Conservation (phyloP, 352 stramenopile species). For the Plasmopara halstedii region DNA sequence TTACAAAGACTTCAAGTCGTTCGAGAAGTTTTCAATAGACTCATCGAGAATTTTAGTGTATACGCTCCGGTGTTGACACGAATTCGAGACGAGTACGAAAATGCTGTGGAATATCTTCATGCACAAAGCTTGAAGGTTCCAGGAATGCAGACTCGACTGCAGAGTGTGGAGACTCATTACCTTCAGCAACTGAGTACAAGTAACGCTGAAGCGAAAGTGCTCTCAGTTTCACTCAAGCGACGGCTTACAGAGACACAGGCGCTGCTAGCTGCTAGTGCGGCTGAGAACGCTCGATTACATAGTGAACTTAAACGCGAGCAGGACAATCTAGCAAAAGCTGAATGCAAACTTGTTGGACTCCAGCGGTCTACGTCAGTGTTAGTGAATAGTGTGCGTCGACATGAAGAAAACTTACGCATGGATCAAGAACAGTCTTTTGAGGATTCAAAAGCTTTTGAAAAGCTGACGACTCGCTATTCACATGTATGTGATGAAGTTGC, state of each 20-base stretch:
- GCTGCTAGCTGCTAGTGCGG: constrained; percentile 39
- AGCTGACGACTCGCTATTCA: constrained; percentile 55
- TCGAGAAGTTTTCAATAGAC: too few relatives aligned
- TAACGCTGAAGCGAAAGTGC: constrained; percentile 33
- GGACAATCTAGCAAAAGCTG: constrained; percentile 17
- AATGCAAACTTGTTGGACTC: constrained; percentile 34
- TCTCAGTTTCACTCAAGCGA: constrained; percentile 29
- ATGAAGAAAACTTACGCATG: too few relatives aligned
- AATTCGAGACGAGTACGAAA: constrained; percentile 63
- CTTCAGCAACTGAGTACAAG: constrained; percentile 44
- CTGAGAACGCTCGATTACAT: constrained; percentile 28
- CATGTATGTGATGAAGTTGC: constrained; percentile 66
- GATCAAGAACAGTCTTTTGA: constrained; percentile 48
- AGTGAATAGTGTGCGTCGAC: constrained; percentile 55
- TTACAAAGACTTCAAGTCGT: too few relatives aligned
- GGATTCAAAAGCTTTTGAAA: constrained; percentile 35
- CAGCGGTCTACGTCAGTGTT: constrained; percentile 45
- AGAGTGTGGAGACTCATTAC: constrained; percentile 54
- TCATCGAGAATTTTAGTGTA: too few relatives aligned
- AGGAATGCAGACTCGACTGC: constrained; percentile 39
- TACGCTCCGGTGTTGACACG: too few relatives aligned
- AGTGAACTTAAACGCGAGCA: constrained; percentile 24
- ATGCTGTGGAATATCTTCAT: constrained; percentile 22
- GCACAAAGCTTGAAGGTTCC: constrained; percentile 35
- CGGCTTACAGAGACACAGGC: constrained; percentile 53